Evolutionary conservation across 1,284 basidiomycete species (phyloP).

Genomic region (Xerocomus minutiporus): DNA sequence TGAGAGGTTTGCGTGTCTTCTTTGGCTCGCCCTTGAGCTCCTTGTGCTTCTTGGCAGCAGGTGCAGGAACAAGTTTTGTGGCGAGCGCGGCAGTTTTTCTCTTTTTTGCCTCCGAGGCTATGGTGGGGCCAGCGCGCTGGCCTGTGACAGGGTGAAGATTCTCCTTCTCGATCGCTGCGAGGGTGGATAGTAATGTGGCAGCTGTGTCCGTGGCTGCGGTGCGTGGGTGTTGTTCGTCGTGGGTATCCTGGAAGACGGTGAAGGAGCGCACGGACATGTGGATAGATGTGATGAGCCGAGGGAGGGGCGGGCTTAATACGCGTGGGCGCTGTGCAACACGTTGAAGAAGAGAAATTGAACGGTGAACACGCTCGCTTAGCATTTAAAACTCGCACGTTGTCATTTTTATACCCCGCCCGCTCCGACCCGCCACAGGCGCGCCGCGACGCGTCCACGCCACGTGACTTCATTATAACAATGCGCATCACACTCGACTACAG

Average conservation of each 20-base stretch:
- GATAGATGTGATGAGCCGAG: constrained; percentile 8
- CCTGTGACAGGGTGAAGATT: constrained; percentile 72
- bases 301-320: constrained; percentile 11
- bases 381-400: constrained; percentile 26
- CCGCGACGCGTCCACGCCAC: constrained; percentile 31
- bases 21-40: constrained; percentile 44
- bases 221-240: constrained; percentile 21
- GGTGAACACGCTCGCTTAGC: constrained; percentile 24
- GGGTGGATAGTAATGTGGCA: constrained; percentile 33
- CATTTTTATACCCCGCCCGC: constrained; percentile 32
- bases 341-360: constrained; percentile 27
- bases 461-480: constrained; percentile 13
- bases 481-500: not conserved
- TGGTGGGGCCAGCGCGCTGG: constrained; percentile 42
- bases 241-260: constrained; percentile 59
- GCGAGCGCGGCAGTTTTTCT: constrained; percentile 57
- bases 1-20: constrained; percentile 51
- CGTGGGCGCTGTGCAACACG: constrained; percentile 34
- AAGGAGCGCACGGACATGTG: constrained; percentile 56
- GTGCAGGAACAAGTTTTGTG: constrained; percentile 42
- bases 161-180: constrained; percentile 60
- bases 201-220: constrained; percentile 29
- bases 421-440: constrained; percentile 27
- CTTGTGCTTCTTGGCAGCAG: constrained; percentile 44
- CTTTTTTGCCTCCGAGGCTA: constrained; percentile 47